These are phyloP conservation scores for Acanthamoeba culbertsoni DNA, from an alignment of 208 protist species.

Conservation along the genomic window DNA sequence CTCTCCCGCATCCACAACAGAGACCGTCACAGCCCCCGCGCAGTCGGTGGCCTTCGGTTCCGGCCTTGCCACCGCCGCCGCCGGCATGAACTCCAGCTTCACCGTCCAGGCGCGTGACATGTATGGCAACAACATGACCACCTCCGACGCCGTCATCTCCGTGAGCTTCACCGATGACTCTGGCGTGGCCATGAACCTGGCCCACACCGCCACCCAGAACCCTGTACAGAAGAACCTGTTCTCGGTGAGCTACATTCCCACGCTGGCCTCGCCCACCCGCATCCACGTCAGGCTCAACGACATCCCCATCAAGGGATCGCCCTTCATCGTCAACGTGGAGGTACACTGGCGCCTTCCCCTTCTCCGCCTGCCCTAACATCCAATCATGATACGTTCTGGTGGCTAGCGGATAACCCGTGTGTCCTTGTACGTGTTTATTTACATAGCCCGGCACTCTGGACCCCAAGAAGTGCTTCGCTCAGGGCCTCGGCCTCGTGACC, in stretches of 20 bases:
- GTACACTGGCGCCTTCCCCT: too few relatives aligned
- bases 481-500: not conserved
- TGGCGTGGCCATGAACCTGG: not conserved
- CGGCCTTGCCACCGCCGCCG: not conserved
- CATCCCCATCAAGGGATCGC: not conserved
- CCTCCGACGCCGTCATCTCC: not conserved
- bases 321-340: not conserved
- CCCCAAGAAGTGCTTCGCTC: not conserved
- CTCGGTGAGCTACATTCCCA: not conserved
- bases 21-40: not conserved
- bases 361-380: too few relatives aligned
- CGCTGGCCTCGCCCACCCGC: not conserved
- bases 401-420: too few relatives aligned
- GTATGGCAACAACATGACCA: slow-evolving; percentile 1
- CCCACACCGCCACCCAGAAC: not conserved
- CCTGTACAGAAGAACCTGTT: not conserved
- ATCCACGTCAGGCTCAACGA: not conserved
- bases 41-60: not conserved
- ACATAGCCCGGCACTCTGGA: not conserved
- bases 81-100: not conserved
- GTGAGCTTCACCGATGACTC: slow-evolving; percentile 15
- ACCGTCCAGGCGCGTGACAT: not conserved
- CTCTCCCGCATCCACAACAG: not conserved
- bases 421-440: too few relatives aligned
- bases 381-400: too few relatives aligned